Percentiles rank a stretch among this genome's conserved stretches.
These are phyloP conservation scores for Mycena venus DNA, from an alignment of 768 basidiomycete genomes.

Conservation along the genomic window DNA sequence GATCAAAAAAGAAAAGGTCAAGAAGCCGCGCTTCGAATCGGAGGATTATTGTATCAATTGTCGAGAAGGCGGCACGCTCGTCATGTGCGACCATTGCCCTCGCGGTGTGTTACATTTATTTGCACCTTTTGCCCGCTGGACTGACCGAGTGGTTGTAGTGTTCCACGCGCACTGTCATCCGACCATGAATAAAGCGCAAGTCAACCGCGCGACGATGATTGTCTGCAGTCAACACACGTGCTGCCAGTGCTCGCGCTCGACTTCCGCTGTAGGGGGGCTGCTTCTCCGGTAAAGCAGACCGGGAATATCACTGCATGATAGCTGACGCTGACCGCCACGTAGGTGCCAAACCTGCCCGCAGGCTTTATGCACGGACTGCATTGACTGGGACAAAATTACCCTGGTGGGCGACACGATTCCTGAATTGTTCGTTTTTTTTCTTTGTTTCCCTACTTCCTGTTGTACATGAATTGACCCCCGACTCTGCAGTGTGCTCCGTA, in stretches of 20 bases:
- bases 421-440: constrained; percentile 61
- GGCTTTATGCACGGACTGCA: constrained; percentile 74
- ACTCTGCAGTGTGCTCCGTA: constrained; percentile 52
- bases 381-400: constrained; percentile 63
- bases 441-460: neutral
- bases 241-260: constrained; percentile 55
- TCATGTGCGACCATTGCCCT: constrained; percentile 64
- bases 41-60: constrained; percentile 74
- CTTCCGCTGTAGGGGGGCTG: constrained; percentile 67
- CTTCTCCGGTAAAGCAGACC: constrained; percentile 60
- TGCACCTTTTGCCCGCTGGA: neutral
- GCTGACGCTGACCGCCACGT: neutral
- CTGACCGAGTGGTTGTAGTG: constrained; percentile 47
- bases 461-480: neutral
- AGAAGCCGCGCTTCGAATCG: constrained; percentile 55
- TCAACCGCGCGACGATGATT: constrained; percentile 19
- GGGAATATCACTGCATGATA: neutral
- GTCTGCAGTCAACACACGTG: constrained; percentile 68
- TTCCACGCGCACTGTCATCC: constrained; percentile 66
- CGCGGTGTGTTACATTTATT: constrained; percentile 57
- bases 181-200: constrained; percentile 43
- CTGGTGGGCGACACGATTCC: constrained; percentile 68
- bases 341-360: constrained; percentile 73
- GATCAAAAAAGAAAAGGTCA: constrained; percentile 54
- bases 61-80: constrained; percentile 69